Evolutionary conservation across 305 asterid species (phyloP).

Genomic region (Fraxinus sp.): DNA sequence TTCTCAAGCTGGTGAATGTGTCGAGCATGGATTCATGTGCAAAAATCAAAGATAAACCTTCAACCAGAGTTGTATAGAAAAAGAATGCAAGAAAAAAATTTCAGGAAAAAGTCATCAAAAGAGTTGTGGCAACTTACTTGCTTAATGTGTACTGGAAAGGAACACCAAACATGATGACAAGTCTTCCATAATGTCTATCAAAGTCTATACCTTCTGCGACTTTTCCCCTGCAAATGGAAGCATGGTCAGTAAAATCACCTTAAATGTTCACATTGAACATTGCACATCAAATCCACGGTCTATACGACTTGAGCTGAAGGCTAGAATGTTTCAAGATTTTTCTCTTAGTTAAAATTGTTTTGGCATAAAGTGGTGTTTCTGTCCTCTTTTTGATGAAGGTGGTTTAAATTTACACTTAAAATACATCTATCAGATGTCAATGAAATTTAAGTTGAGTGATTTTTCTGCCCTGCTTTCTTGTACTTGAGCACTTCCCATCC

Average conservation of each 20-base stretch:
- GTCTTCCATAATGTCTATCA: conserved; percentile 97
- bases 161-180: conserved; percentile 94
- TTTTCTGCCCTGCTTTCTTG: conserved; percentile 3
- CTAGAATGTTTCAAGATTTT: background rate
- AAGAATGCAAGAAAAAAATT: background rate
- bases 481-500: conserved; percentile 10
- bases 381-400: background rate
- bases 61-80: conserved; percentile 1
- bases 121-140: conserved; percentile 51
- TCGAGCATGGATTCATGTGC: background rate
- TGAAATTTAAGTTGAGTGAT: background rate
- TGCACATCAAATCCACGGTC: background rate
- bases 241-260: conserved; percentile 1
- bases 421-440: background rate
- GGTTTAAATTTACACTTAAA: background rate
- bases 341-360: background rate
- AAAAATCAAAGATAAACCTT: background rate
- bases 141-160: conserved; percentile 94
- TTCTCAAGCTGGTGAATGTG: background rate
- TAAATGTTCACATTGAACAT: background rate
- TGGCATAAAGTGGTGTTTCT: background rate
- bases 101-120: background rate
- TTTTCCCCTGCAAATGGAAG: conserved; percentile 71
- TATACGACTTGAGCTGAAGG: background rate
- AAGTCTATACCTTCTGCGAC: conserved; percentile 99